Percentiles rank a stretch among this genome's conserved stretches.
These are phyloP conservation scores for Perkinsus marinus DNA, from an alignment of 169 alveolate genomes.

Conservation along the genomic window DNA sequence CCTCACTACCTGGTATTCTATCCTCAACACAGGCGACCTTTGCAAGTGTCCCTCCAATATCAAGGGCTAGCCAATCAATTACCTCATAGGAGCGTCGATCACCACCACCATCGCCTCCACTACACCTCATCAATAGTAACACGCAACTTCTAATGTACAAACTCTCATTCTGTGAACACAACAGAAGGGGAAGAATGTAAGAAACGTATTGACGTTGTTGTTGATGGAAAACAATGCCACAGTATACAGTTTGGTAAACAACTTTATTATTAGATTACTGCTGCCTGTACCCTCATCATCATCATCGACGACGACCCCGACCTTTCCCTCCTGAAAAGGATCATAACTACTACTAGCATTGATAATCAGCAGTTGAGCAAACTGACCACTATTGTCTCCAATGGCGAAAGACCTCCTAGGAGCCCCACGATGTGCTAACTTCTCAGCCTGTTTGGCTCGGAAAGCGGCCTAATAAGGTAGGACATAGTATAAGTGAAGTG, in stretches of 20 bases:
- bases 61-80: conserved; percentile 20
- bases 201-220: background rate
- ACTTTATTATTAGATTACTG: background rate
- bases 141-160: too few relatives aligned
- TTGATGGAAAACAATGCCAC: background rate
- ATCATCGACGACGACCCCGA: background rate
- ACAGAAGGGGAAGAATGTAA: background rate
- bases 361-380: background rate
- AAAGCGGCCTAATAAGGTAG: background rate
- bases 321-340: background rate
- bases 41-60: conserved; percentile 57
- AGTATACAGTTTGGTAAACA: background rate
- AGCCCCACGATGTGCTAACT: background rate
- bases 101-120: background rate
- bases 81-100: background rate
- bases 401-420: background rate
- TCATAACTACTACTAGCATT: background rate
- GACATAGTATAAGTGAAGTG: too few relatives aligned
- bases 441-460: background rate
- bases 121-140: too few relatives aligned
- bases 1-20: background rate
- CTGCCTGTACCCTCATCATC: background rate
- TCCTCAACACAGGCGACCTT: conserved; percentile 36
- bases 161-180: background rate
- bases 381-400: background rate